Base-by-base conservation (phyloP, 345 rosid species). In the Turnera subulata region DNA sequence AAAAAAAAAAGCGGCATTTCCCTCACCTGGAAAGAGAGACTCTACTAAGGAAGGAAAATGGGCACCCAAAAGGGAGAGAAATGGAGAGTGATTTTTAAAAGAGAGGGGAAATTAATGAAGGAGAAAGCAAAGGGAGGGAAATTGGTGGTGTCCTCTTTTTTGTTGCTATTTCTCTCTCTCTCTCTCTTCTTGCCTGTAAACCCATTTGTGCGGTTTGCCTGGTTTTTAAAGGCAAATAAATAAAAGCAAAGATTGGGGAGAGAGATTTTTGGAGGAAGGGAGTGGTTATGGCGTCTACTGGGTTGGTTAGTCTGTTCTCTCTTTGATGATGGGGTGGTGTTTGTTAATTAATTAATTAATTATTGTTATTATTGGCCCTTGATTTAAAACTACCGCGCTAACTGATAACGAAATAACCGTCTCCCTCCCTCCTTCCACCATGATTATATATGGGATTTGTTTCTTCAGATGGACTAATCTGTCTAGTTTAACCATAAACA, bases 371-470 rank as follows among this genome's bases (percentile, higher is more conserved):
- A 61, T 63, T 58, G 47, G 66, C 69, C 71, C 61, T 69, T 25
- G 62, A 71, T 73, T 59, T 59, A 47, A 76, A 77, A 70, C 77
- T 50, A 35, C 72, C 84, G 76, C 81, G 82, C 82, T 26, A 55
- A 68, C n/a, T 42, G n/a, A 13, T 42, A 42, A 29, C 4, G 35
- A 8, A 8, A 8, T 3, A 29, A 29, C 4, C 35, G n/a, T 29
- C 5, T 29, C 35, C 35, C 35, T 29, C n/a, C n/a, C n/a, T n/a
- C n/a, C n/a, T n/a, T n/a, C n/a, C 35, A 29, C 35, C 45, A 42
- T 42, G 16, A 42, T 42, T 42, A 35, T 35, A 37, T 13, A 37
- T 42, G 5, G 1, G 4, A 42, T 11, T 42, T 16, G 14, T 16
- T 7, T 7, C 13, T 37, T 42, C 5, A 11, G 14, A 40, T 40